A percentile compares a stretch with the other conserved stretches of the same genome.
Evolutionary conservation across 257 asterid species (phyloP).

Genomic region (Striga asiatica): DNA sequence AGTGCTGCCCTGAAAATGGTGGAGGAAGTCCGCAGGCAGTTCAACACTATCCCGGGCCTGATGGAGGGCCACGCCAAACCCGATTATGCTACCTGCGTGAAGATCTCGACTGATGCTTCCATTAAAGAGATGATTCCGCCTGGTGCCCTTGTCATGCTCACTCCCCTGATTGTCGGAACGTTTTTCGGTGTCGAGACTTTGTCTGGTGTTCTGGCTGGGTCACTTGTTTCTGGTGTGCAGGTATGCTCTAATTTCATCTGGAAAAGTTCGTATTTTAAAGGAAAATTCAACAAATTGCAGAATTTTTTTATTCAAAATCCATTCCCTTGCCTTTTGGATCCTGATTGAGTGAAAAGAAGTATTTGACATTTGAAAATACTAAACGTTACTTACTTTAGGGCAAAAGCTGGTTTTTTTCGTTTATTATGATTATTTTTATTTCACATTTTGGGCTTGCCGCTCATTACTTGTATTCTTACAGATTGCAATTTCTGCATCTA

Average conservation of each 20-base stretch:
- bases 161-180: constrained; percentile 72
- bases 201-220: constrained; percentile 82
- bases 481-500: constrained; percentile 64
- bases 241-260: constrained; percentile 26
- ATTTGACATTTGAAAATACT: too few relatives aligned
- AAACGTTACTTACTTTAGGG: too few relatives aligned
- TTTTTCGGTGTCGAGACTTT: constrained; percentile 85
- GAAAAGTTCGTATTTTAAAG: too few relatives aligned
- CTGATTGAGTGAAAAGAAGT: too few relatives aligned
- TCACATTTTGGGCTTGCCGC: too few relatives aligned
- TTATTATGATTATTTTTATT: too few relatives aligned
- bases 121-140: constrained; percentile 89
- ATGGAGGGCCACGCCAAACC: constrained; percentile 76
- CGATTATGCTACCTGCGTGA: constrained; percentile 78
- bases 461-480: constrained; percentile 11
- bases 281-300: too few relatives aligned
- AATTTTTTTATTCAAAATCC: too few relatives aligned
- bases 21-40: constrained; percentile 83
- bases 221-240: constrained; percentile 94
- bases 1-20: constrained; percentile 90
- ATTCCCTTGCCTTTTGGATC: too few relatives aligned
- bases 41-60: constrained; percentile 71
- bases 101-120: constrained; percentile 84
- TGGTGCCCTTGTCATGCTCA: constrained; percentile 90
- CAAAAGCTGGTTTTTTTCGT: too few relatives aligned